These are phyloP conservation scores for Pseudopithomyces chartarum DNA, from an alignment of 2,329 filamentous ascomycete genomes.

Conservation along the genomic window DNA sequence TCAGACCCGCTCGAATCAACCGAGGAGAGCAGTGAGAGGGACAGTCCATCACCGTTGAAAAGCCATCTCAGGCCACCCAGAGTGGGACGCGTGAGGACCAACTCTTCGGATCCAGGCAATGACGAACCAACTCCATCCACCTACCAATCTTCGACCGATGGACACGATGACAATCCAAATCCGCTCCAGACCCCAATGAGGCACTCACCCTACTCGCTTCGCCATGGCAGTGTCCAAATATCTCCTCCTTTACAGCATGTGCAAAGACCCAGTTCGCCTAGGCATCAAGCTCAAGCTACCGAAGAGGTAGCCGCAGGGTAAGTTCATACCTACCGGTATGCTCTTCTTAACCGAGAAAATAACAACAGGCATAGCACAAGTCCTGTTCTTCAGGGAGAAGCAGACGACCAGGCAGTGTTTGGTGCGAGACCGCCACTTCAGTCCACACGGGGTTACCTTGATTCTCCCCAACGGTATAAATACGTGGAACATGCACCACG, in stretches of 20 bases:
- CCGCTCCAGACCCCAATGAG: constrained; percentile 11
- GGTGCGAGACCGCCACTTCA: constrained; percentile 6
- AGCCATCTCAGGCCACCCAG: constrained; percentile 9
- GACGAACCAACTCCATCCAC: constrained; percentile 6
- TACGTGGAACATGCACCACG: constrained; percentile 14
- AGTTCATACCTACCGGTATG: not conserved
- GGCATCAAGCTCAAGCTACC: constrained; percentile 3
- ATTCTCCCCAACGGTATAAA: constrained; percentile 11
- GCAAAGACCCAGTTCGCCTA: constrained; percentile 19
- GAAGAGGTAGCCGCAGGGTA: not conserved
- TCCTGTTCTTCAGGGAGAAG: not conserved
- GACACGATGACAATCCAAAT: constrained; percentile 21
- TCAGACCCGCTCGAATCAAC: constrained; percentile 3
- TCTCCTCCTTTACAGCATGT: constrained; percentile 24
- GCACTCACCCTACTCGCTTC: constrained; percentile 9
- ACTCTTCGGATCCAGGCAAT: constrained; percentile 14
- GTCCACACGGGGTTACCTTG: constrained; percentile 16
- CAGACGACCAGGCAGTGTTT: constrained; percentile 16
- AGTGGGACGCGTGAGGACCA: constrained; percentile 12
- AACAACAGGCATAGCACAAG: not conserved
- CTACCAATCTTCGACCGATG: constrained; percentile 15
- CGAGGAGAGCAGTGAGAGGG: constrained; percentile 13
- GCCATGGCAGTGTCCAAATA: constrained; percentile 13
- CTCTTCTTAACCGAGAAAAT: not conserved
- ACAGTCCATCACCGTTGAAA: constrained; percentile 16